phyloP scores from a whole-genome alignment of 2,329 filamentous ascomycete species.

The Teratosphaeria zuluensis region DNA sequence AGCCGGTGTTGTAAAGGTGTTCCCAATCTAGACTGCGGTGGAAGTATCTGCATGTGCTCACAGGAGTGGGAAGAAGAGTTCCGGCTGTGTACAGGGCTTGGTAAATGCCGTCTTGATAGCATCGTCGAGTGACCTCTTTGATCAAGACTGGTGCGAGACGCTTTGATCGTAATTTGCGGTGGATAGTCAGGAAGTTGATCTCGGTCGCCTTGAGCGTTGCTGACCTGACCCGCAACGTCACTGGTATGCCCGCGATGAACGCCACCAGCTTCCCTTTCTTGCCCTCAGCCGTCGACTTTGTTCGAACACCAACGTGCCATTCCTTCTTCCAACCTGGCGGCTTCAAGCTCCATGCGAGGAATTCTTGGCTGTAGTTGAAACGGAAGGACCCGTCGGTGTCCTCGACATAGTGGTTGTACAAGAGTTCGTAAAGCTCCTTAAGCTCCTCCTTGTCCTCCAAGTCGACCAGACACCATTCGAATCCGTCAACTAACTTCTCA shows the following conservation, averaged over 20 bases:
- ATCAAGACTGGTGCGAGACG: slow-evolving; percentile 88
- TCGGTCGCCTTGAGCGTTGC: slow-evolving; percentile 71
- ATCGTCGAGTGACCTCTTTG: slow-evolving; percentile 91
- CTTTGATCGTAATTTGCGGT: slow-evolving; percentile 94
- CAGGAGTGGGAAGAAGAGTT: slow-evolving; percentile 78
- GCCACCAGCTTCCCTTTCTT: slow-evolving; percentile 81
- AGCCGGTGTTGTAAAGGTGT: slow-evolving; percentile 89
- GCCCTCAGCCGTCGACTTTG: slow-evolving; percentile 35
- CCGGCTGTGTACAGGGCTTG: slow-evolving; percentile 96
- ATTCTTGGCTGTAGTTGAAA: slow-evolving; percentile 86
- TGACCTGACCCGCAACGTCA: slow-evolving; percentile 68
- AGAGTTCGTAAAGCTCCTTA: slow-evolving; percentile 81
- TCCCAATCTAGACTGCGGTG: slow-evolving; percentile 91
- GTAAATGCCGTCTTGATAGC: slow-evolving; percentile 77
- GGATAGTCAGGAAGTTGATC: slow-evolving; percentile 96
- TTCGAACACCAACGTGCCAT: slow-evolving; percentile 92
- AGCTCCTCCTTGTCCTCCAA: slow-evolving; percentile 66
- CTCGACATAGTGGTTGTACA: slow-evolving; percentile 93
- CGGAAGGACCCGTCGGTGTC: slow-evolving; percentile 95
- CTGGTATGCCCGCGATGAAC: slow-evolving; percentile 89
- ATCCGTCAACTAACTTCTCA: slow-evolving; percentile 65
- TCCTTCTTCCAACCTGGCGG: slow-evolving; percentile 87
- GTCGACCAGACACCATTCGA: slow-evolving; percentile 92
- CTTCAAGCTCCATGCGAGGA: slow-evolving; percentile 90
- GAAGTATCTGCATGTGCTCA: slow-evolving; percentile 91